A percentile compares a stretch with the other conserved stretches of the same genome.
phyloP scores from a whole-genome alignment of 306 rosid species.

The Casuarina cunninghamiana region DNA sequence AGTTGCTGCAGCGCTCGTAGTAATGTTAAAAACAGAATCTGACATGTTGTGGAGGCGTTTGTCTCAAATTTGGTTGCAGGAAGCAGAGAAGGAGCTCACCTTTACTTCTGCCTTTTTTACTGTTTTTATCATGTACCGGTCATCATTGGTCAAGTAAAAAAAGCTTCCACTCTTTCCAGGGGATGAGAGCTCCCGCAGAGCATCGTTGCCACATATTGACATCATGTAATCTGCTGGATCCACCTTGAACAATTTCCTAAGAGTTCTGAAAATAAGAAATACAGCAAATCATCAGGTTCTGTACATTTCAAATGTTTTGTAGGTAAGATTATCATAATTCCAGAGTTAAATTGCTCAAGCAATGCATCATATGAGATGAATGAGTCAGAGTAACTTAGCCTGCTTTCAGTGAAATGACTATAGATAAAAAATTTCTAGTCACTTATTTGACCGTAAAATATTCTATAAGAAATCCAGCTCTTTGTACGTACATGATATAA shows the following conservation, averaged over 20 bases:
- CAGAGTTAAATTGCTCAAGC: not conserved
- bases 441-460: not conserved
- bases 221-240: slow-evolving; percentile 99
- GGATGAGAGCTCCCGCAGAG: slow-evolving; percentile 90
- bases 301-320: not conserved
- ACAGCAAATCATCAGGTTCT: slow-evolving; percentile 23
- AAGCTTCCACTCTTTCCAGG: slow-evolving; percentile 99
- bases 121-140: slow-evolving; percentile 95
- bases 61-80: not conserved
- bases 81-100: slow-evolving; percentile 49
- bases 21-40: not conserved
- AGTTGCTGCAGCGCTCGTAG: not conserved
- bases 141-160: slow-evolving; percentile 88
- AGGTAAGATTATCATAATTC: not conserved
- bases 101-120: slow-evolving; percentile 95
- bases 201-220: slow-evolving; percentile 90
- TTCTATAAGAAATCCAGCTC: not conserved
- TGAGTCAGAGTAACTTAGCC: not conserved
- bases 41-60: not conserved
- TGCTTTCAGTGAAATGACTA: not conserved
- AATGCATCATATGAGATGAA: not conserved
- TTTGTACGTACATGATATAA: not conserved
- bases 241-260: slow-evolving; percentile 88
- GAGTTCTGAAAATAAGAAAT: slow-evolving; percentile 63
- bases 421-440: not conserved